Conservation (phyloP, 2,329 filamentous ascomycete genomes). For the Epichloe brachyelytri region DNA sequence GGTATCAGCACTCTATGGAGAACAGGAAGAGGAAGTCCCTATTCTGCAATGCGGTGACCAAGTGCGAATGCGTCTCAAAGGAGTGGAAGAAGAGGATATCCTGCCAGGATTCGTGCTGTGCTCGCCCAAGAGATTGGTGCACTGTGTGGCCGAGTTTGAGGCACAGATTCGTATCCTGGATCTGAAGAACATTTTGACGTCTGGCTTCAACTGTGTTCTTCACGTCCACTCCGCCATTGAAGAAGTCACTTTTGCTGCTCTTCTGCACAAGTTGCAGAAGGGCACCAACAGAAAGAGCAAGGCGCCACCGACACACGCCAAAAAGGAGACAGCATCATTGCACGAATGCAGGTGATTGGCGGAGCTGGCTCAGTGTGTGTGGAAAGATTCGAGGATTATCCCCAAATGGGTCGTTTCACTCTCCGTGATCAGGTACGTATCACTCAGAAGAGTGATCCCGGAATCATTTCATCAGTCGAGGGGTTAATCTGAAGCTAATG, state of each 20-base stretch:
- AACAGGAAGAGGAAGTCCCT: conserved; percentile 84
- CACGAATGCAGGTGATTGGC: conserved; percentile 74
- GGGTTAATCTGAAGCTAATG: neutral
- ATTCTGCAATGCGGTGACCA: conserved; percentile 87
- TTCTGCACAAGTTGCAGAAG: conserved; percentile 92
- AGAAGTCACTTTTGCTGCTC: conserved; percentile 80
- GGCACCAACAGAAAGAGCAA: conserved; percentile 91
- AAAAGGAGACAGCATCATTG: conserved; percentile 76
- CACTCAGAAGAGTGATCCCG: neutral
- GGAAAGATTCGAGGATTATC: conserved; percentile 90
- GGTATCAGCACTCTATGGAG: conserved; percentile 78
- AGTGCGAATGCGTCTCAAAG: conserved; percentile 79
- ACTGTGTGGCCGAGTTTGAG: conserved; percentile 82
- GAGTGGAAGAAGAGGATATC: conserved; percentile 95
- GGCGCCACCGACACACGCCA: conserved; percentile 82
- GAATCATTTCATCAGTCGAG: neutral
- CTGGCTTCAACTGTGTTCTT: conserved; percentile 94
- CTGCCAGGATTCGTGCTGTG: conserved; percentile 92
- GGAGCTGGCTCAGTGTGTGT: conserved; percentile 81
- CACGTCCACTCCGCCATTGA: conserved; percentile 97
- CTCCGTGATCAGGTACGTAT: conserved; percentile 66
- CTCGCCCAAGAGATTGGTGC: conserved; percentile 83
- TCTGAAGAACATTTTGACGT: conserved; percentile 82
- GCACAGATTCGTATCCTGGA: conserved; percentile 94
- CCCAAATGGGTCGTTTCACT: conserved; percentile 84